Percentiles rank a stretch among this genome's conserved stretches.
Evolutionary conservation across 352 stramenopile species (phyloP).

Genomic region (Phytophthora boehmeriae): DNA sequence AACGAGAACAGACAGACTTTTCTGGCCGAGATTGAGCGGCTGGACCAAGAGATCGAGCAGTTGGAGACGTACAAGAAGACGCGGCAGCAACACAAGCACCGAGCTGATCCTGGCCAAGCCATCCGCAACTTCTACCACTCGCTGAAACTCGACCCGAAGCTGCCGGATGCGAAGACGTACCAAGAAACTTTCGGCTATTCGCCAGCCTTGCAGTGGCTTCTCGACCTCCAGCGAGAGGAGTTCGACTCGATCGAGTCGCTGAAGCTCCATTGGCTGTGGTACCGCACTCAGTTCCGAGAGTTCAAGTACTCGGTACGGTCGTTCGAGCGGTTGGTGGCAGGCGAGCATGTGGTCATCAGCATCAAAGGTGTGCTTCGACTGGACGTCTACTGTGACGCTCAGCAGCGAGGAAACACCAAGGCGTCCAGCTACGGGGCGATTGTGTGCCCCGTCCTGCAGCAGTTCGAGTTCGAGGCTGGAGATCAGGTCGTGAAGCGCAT

Average conservation of each 20-base stretch:
- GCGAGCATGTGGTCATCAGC: slow-evolving; percentile 44
- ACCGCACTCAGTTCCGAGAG: slow-evolving; percentile 47
- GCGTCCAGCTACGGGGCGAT: slow-evolving; percentile 17
- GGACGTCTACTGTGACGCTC: slow-evolving; percentile 14
- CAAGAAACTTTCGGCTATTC: slow-evolving; percentile 18
- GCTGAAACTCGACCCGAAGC: slow-evolving; percentile 15
- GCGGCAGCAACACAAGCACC: background rate
- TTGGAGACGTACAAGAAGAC: slow-evolving; percentile 18
- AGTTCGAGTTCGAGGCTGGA: slow-evolving; percentile 47
- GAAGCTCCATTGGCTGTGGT: slow-evolving; percentile 48
- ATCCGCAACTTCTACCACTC: slow-evolving; percentile 45
- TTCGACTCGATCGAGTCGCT: slow-evolving; percentile 49
- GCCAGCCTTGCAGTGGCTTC: slow-evolving; percentile 31
- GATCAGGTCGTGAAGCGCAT: slow-evolving; percentile 37
- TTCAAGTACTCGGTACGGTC: slow-evolving; percentile 44
- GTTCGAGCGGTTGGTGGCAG: slow-evolving; percentile 31
- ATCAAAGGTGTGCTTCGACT: slow-evolving; percentile 32
- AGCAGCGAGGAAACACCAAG: slow-evolving; percentile 3
- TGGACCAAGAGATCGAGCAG: slow-evolving; percentile 46
- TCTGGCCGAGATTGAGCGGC: slow-evolving; percentile 29
- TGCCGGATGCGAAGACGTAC: slow-evolving; percentile 1
- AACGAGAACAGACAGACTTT: slow-evolving; percentile 22
- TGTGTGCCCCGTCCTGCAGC: slow-evolving; percentile 48
- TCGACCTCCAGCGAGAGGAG: slow-evolving; percentile 41
- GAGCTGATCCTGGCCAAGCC: slow-evolving; percentile 18